Evolutionary conservation across 208 protist genomes (phyloP).

Genomic region (Trypanosoma cruzi): DNA sequence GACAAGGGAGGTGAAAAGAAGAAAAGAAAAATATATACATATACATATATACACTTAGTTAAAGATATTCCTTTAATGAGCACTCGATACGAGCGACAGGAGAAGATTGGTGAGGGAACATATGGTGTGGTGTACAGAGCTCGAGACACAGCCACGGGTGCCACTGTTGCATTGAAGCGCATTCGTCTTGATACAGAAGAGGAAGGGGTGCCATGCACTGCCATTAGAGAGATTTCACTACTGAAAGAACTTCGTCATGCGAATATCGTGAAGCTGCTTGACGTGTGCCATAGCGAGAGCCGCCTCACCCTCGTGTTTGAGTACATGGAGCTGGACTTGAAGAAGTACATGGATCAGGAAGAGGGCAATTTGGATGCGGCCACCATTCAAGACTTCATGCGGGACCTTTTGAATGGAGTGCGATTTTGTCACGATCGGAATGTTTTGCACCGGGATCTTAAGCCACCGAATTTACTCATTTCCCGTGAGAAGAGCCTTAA

Average conservation of each 20-base stretch:
- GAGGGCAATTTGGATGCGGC: slow-evolving; percentile 58
- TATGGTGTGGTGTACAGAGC: slow-evolving; percentile 98
- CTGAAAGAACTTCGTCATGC: slow-evolving; percentile 96
- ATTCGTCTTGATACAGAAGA: slow-evolving; percentile 87
- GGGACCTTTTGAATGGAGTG: slow-evolving; percentile 72
- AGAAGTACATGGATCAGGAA: slow-evolving; percentile 95
- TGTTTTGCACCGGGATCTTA: slow-evolving; percentile 91
- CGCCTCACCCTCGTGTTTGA: slow-evolving; percentile 98
- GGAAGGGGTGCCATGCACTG: slow-evolving; percentile 92
- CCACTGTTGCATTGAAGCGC: slow-evolving; percentile 86
- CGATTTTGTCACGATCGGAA: slow-evolving; percentile 81
- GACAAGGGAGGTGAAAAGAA: neutral
- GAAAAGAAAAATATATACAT: neutral
- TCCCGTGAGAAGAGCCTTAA: slow-evolving; percentile 80
- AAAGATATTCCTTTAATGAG: neutral
- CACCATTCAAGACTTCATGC: slow-evolving; percentile 80
- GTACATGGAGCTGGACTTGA: slow-evolving; percentile 96
- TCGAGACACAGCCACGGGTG: slow-evolving; percentile 54
- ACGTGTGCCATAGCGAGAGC: slow-evolving; percentile 95
- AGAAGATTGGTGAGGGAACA: slow-evolving; percentile 96
- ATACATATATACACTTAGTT: neutral
- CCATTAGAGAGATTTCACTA: slow-evolving; percentile 96
- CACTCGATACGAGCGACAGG: slow-evolving; percentile 67
- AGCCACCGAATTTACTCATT: slow-evolving; percentile 92
- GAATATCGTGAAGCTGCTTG: slow-evolving; percentile 94